Conservation (phyloP, 2,329 filamentous ascomycete genomes). For the Didymella pinodella region DNA sequence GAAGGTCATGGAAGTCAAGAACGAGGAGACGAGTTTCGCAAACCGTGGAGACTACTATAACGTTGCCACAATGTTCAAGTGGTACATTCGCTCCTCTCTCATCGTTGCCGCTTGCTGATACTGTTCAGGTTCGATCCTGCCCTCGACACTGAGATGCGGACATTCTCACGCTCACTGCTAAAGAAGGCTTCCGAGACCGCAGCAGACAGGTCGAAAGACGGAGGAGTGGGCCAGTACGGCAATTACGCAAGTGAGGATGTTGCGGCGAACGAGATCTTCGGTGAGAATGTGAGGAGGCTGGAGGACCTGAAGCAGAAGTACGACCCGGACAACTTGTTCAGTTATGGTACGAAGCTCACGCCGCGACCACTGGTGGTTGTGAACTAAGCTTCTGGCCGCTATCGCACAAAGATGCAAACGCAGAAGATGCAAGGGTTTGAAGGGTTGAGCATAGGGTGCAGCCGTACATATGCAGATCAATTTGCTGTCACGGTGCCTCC, state of each 20-base stretch:
- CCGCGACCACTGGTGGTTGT: constrained; percentile 33
- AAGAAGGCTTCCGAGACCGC: constrained; percentile 36
- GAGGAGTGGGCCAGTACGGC: constrained; percentile 43
- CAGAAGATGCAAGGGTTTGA: background rate
- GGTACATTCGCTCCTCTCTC: constrained; percentile 23
- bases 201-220: constrained; percentile 30
- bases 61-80: constrained; percentile 44
- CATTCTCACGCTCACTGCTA: constrained; percentile 36
- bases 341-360: constrained; percentile 36
- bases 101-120: background rate
- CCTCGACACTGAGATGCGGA: constrained; percentile 38
- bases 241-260: constrained; percentile 47
- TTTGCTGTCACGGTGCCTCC: too few relatives aligned
- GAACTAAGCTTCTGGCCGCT: constrained; percentile 12
- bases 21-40: constrained; percentile 37
- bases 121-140: constrained; percentile 34
- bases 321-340: constrained; percentile 47
- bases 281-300: constrained; percentile 43
- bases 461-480: background rate
- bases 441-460: background rate
- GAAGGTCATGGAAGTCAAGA: constrained; percentile 35
- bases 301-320: constrained; percentile 47
- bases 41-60: constrained; percentile 48
- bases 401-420: background rate
- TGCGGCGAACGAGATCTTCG: constrained; percentile 41